phyloP scores from a whole-genome alignment of 2,329 filamentous ascomycete genomes.

The Colletotrichum orbiculare region DNA sequence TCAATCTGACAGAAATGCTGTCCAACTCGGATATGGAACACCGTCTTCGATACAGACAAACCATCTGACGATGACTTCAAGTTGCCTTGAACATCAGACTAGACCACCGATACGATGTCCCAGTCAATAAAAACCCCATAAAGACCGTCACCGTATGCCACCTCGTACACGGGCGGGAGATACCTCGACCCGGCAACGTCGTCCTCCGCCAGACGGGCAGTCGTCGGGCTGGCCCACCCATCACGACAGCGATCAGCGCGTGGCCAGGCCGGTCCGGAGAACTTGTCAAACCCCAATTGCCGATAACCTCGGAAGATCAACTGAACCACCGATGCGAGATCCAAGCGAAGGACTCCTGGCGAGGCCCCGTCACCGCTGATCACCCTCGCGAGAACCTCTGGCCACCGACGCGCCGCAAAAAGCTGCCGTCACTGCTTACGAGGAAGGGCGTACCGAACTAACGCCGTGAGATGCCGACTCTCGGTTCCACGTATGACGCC shows the following conservation, averaged over 20 bases:
- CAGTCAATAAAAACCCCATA: no score
- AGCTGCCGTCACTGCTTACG: constrained; percentile 29
- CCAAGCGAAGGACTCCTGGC: constrained; percentile 1
- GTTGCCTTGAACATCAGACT: no score
- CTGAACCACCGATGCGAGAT: constrained; percentile 28
- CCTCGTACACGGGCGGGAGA: neutral
- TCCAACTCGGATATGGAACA: no score
- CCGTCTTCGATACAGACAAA: no score
- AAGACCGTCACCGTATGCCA: neutral
- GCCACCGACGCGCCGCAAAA: constrained; percentile 12
- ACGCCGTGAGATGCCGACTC: constrained; percentile 17
- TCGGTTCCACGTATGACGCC: neutral
- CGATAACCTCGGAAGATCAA: constrained; percentile 34
- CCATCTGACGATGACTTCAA: no score
- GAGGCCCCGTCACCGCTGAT: neutral
- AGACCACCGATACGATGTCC: no score
- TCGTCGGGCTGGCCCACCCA: constrained; percentile 9
- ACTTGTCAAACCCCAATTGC: constrained; percentile 24
- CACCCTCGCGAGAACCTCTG: constrained; percentile 3
- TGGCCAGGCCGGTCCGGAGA: constrained; percentile 23
- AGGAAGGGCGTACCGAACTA: constrained; percentile 14
- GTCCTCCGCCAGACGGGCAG: neutral
- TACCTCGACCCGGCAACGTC: neutral
- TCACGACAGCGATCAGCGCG: constrained; percentile 20
- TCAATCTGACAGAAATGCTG: no score